A percentile compares a stretch with the other conserved stretches of the same genome.
phyloP scores from a whole-genome alignment of 2,329 filamentous ascomycete species.

The Dactylella cylindrospora region DNA sequence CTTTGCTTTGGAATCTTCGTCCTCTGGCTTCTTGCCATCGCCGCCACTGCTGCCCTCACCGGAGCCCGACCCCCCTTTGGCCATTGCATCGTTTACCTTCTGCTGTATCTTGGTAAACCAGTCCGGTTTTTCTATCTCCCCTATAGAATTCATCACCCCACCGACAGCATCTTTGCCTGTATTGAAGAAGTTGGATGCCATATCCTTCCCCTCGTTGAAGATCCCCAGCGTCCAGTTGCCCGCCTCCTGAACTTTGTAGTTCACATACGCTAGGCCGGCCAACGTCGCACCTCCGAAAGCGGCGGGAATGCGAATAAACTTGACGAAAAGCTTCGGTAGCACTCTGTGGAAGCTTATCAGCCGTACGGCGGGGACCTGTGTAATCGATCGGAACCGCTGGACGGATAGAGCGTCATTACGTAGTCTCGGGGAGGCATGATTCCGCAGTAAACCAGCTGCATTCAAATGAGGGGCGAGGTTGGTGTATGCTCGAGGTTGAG shows the following conservation, averaged over 20 bases:
- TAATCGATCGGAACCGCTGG: conserved; percentile 42
- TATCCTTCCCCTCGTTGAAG: conserved; percentile 71
- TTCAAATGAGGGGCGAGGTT: conserved; percentile 24
- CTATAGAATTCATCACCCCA: conserved; percentile 66
- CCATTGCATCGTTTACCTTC: conserved; percentile 32
- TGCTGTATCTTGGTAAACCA: conserved; percentile 63
- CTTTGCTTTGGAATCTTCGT: conserved; percentile 61
- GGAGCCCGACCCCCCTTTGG: conserved; percentile 53
- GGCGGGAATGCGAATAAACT: conserved; percentile 82
- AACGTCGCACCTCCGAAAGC: conserved; percentile 88
- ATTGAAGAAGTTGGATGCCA: conserved; percentile 59
- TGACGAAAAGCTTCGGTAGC: conserved; percentile 84
- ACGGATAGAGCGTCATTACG: conserved; percentile 30
- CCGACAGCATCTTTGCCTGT: conserved; percentile 71
- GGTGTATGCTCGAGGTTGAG: conserved; percentile 17
- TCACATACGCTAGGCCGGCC: conserved; percentile 84
- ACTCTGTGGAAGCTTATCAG: conserved; percentile 67
- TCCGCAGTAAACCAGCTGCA: conserved; percentile 32
- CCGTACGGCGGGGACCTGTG: conserved; percentile 60
- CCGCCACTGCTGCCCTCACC: conserved; percentile 51
- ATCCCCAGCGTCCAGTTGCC: conserved; percentile 76
- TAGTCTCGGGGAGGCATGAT: conserved; percentile 20
- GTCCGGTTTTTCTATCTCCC: conserved; percentile 74
- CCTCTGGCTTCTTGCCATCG: conserved; percentile 53
- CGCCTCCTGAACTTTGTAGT: conserved; percentile 89